These are phyloP conservation scores for Toxoplasma gondii DNA, from an alignment of 169 alveolate genomes.

Conservation along the genomic window DNA sequence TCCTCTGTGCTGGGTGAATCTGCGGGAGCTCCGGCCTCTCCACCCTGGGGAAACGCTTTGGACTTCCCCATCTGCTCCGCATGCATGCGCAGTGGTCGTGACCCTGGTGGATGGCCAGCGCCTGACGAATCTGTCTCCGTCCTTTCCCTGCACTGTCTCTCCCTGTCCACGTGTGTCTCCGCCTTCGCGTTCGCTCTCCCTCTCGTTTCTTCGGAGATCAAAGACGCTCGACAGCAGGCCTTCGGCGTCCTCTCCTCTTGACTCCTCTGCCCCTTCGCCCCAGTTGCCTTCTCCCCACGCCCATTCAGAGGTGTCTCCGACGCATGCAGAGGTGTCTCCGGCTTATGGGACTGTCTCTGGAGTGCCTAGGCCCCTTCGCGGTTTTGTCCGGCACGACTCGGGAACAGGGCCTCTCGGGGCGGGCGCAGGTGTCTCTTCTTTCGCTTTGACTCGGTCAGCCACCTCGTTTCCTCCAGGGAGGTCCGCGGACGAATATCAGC, in stretches of 20 bases:
- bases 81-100: not conserved
- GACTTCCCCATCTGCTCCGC: not conserved
- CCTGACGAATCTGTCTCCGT: not conserved
- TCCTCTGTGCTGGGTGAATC: not conserved
- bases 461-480: not conserved
- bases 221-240: no score
- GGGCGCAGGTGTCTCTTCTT: not conserved
- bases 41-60: not conserved
- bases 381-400: not conserved
- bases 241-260: no score
- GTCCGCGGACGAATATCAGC: no score
- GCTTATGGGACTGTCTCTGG: no score
- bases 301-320: no score
- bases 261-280: no score
- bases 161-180: no score
- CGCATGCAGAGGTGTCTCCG: no score
- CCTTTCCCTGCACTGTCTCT: not conserved
- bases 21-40: not conserved
- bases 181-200: no score
- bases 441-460: not conserved
- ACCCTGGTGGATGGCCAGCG: conserved; percentile 21
- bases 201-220: no score
- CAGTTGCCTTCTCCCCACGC: no score
- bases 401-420: not conserved
- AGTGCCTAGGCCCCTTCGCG: not conserved